Conservation (phyloP, 768 basidiomycete genomes). For the Filobasidium floriforme region DNA sequence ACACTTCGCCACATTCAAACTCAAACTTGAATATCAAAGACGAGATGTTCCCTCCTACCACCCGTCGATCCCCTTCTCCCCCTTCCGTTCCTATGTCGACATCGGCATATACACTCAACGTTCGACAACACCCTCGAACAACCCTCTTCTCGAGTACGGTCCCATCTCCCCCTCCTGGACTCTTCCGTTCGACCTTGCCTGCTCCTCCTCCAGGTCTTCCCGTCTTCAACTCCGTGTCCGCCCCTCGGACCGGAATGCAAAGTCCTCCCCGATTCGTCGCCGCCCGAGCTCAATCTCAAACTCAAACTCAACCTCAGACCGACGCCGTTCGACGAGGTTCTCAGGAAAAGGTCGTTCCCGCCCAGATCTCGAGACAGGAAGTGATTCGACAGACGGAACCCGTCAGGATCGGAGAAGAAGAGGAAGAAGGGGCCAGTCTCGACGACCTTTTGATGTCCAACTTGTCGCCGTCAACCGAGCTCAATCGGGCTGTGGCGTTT, state of each 20-base stretch:
- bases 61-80: slow-evolving; percentile 1
- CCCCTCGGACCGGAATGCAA: background rate
- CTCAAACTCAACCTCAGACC: background rate
- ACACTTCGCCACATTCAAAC: background rate
- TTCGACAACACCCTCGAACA: background rate
- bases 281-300: background rate
- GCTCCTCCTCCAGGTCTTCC: background rate
- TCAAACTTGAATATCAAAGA: background rate
- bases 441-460: background rate
- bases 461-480: background rate
- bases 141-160: background rate
- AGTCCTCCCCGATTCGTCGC: background rate
- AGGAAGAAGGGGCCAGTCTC: background rate
- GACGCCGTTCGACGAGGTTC: background rate
- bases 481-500: background rate
- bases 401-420: background rate
- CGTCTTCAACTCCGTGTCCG: background rate
- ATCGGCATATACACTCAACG: background rate
- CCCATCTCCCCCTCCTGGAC: too few species aligned
- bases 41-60: background rate
- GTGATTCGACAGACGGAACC: background rate
- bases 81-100: background rate
- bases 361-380: background rate
- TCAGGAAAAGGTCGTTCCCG: background rate
- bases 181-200: background rate